Evolutionary conservation across 306 rosid genomes (phyloP).

Genomic region (Cicer yamashitae): DNA sequence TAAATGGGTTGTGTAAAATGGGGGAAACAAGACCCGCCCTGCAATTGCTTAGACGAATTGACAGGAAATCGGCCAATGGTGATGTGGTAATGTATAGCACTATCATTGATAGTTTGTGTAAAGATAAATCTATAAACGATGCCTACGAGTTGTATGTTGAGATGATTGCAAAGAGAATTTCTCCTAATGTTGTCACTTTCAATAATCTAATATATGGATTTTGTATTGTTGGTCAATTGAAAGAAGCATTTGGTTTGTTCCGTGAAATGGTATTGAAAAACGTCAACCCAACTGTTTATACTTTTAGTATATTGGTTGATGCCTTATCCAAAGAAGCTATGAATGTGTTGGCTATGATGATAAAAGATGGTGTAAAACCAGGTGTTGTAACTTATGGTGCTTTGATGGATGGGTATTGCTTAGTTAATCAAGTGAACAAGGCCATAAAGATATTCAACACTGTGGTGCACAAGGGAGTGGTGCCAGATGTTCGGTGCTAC

Average conservation of each 20-base stretch:
- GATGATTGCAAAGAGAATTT: not conserved
- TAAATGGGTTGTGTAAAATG: slow-evolving; percentile 4
- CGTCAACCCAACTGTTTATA: not conserved
- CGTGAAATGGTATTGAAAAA: not conserved
- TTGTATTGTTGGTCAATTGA: not conserved
- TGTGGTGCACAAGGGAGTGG: not conserved
- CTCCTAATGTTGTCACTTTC: not conserved
- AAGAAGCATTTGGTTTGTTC: not conserved
- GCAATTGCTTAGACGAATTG: not conserved
- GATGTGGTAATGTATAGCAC: not conserved
- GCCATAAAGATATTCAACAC: not conserved
- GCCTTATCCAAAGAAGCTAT: not conserved
- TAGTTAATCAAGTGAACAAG: not conserved
- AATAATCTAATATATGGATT: not conserved
- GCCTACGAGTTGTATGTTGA: not conserved
- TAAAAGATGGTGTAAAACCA: not conserved
- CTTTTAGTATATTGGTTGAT: not conserved
- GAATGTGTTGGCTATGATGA: not conserved
- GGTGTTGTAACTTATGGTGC: not conserved
- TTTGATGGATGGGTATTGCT: not conserved
- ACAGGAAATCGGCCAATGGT: not conserved
- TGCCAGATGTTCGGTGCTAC: not conserved
- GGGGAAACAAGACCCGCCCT: not conserved
- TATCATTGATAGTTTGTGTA: slow-evolving; percentile 11
- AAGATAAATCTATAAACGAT: not conserved